Base-by-base conservation (phyloP, 2,329 filamentous ascomycete species). In the Purpureocillium lavendulum region DNA sequence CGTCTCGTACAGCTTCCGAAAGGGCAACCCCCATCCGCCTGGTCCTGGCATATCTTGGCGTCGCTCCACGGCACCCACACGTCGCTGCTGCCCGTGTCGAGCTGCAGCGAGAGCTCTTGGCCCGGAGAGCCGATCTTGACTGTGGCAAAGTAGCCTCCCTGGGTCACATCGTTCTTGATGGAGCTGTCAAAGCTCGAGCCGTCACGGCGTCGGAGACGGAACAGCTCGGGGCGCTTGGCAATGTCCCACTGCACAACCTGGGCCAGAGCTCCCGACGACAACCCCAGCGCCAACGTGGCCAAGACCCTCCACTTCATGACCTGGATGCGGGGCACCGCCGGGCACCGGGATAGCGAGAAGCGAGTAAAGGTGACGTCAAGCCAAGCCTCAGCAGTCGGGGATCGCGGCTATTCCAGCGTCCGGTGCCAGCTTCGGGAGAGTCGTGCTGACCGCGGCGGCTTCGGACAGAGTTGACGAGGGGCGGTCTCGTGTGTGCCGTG, bases 41-140 rank as follows among this genome's bases (percentile, higher is more conserved):
- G 44, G 7, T 49, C 43, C 13, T 56, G 42, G 52, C 72, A 76
- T 11, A 70, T 61, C 28, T 43, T 44, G 2, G 67, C 58, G 5
- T 40, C 36, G 42, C 49, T 55, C 33, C 58, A 56, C 12, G 71
- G 68, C 30, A 82, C 67, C 78, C 79, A 82, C 16, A 77, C 69
- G 58, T 83, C 79, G 44, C 75, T 80, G 50, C 75, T 80, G 32
- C 77, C 79, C 1, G 78, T 82, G 56, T 82, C 78, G 33, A 82
- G 64, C 53, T 80, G 75, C 38, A 82, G 57, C 2, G 66, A 70
- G 31, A 82, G 44, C 4, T 68, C 57, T 51, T 82, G 78, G 11
- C 60, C 57, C 0, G 78, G 77, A 7, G 70, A 78, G 14, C 79
- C 79, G 17, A 82, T 54, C 18, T 62, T 58, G 44, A 78, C 70